phyloP scores from a whole-genome alignment of 306 rosid species.

The Corylus heterophylla region DNA sequence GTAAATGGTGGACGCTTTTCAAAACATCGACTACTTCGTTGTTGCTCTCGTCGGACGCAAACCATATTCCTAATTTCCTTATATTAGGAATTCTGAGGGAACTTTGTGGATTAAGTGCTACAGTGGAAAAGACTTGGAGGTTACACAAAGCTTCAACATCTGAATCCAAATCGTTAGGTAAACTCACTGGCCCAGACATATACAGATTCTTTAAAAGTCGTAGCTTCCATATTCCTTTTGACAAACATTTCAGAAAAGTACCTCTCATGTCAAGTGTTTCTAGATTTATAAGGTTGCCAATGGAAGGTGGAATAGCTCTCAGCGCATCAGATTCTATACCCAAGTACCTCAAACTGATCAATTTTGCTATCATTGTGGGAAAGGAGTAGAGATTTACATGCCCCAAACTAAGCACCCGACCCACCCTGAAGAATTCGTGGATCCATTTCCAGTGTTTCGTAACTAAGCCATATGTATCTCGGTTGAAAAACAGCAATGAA shows the following conservation, averaged over 20 bases:
- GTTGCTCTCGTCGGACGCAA: neutral
- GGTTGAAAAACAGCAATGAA: neutral
- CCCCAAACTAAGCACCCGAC: neutral
- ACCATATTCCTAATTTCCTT: neutral
- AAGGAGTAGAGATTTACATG: rapidly evolving
- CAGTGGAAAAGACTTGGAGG: neutral
- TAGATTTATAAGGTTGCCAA: neutral
- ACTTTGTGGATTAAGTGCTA: neutral
- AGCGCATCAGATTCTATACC: neutral
- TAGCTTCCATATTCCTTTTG: neutral
- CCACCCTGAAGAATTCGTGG: neutral
- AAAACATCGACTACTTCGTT: neutral
- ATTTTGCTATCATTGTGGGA: neutral
- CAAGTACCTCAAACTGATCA: slow-evolving; percentile 3
- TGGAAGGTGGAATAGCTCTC: too few relatives aligned
- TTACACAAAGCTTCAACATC: neutral
- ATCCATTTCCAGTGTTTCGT: neutral
- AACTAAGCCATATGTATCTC: neutral
- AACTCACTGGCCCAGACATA: neutral
- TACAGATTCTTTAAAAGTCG: neutral
- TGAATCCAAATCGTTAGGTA: neutral
- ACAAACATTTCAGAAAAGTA: neutral
- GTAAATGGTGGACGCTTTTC: neutral
- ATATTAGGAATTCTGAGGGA: neutral
- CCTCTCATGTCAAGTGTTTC: neutral